Evolutionary conservation across 2,329 filamentous ascomycete genomes (phyloP).

Genomic region (Alternaria sp.): DNA sequence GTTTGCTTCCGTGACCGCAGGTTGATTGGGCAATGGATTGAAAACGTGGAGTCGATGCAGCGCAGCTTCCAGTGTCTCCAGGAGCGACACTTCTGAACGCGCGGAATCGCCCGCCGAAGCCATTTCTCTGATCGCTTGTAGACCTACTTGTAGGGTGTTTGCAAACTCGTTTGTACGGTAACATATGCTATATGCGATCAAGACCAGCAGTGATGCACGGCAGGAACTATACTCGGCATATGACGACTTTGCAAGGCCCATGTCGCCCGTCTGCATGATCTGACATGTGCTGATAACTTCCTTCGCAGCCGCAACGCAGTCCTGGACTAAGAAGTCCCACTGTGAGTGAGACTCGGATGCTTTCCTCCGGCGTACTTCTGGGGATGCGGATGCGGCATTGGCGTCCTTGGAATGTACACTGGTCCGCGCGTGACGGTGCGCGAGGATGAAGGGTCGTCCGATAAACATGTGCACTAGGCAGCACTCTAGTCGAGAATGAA

Average conservation of each 20-base stretch:
- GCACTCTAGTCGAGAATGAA: constrained; percentile 13
- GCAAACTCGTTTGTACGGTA: constrained; percentile 14
- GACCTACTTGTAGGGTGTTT: constrained; percentile 8
- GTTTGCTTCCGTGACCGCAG: not conserved
- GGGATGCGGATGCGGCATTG: not conserved
- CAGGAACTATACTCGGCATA: constrained; percentile 21
- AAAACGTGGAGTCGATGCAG: constrained; percentile 15
- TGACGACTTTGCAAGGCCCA: constrained; percentile 19
- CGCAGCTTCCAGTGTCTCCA: constrained; percentile 14
- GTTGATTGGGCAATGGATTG: not conserved
- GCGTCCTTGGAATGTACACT: not conserved
- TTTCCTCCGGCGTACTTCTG: not conserved
- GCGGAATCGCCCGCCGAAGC: constrained; percentile 16
- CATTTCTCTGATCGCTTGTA: constrained; percentile 16
- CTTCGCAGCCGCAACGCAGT: constrained; percentile 14
- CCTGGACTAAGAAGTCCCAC: constrained; percentile 12
- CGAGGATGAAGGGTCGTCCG: constrained; percentile 18
- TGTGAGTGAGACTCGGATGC: not conserved
- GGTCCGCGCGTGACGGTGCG: constrained; percentile 12
- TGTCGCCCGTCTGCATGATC: constrained; percentile 8
- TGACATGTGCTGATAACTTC: constrained; percentile 14
- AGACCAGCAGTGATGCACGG: constrained; percentile 16
- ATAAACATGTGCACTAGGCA: constrained; percentile 20
- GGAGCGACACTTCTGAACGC: constrained; percentile 16
- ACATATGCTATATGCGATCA: constrained; percentile 18